Conservation (phyloP, 2,329 filamentous ascomycete species). For the Didymellaceae sp. region DNA sequence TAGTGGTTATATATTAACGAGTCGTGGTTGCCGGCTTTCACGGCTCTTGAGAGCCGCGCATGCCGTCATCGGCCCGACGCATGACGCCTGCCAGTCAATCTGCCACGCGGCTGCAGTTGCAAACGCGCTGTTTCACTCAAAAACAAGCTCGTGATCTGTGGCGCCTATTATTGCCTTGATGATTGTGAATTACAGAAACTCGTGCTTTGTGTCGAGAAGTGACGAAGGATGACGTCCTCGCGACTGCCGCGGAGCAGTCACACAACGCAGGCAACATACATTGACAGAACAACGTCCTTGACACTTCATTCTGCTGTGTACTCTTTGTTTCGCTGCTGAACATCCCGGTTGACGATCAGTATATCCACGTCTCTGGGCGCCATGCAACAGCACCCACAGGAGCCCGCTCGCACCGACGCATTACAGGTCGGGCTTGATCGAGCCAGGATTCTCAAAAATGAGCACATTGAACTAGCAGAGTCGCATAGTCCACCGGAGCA, state of each 20-base stretch:
- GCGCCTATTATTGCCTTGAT: not conserved
- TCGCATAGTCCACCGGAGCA: not conserved
- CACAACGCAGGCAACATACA: not conserved
- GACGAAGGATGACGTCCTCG: constrained; percentile 12
- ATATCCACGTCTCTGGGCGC: not conserved
- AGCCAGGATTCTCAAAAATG: constrained; percentile 14
- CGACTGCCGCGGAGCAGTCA: not conserved
- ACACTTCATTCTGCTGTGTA: no score
- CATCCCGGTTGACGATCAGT: not conserved
- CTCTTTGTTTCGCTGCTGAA: no score
- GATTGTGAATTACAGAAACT: not conserved
- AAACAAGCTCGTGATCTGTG: constrained; percentile 3
- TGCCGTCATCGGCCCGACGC: constrained; percentile 5
- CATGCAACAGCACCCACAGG: constrained; percentile 7
- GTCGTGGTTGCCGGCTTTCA: no score
- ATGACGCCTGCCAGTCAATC: not conserved
- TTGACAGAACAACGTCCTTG: not conserved
- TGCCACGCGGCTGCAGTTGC: not conserved
- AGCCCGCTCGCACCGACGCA: constrained; percentile 8
- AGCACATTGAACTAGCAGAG: constrained; percentile 19
- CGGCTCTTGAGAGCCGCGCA: no score
- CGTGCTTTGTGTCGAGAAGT: not conserved
- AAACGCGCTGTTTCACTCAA: not conserved
- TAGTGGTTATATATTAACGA: no score
- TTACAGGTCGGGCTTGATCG: constrained; percentile 23